Base-by-base conservation (phyloP, 768 basidiomycete species). In the Saitozyma podzolica region DNA sequence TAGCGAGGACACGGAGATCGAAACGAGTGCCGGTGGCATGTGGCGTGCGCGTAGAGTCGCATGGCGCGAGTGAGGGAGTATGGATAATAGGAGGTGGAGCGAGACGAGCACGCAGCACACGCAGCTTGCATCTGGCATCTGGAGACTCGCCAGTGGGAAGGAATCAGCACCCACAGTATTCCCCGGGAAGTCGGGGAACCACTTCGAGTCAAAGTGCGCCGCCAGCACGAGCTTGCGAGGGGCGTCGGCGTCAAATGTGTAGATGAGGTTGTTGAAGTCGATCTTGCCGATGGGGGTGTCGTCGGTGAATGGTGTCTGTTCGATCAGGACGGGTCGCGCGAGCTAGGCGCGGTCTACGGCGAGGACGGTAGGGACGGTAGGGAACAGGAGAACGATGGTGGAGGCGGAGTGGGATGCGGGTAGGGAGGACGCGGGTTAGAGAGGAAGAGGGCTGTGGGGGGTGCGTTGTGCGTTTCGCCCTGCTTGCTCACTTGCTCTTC, bases 121-220 rank as follows among this genome's bases (percentile, higher is more conserved):
- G 29, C 29, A 5, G 29, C 29, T 29, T 2, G 29, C 29, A 29
- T 29, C 2, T 29, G 29, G 29, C 29, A 29, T 5, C 29, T 29
- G 29, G 29, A 29, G 29, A 29, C 29, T 29, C 29, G 29, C 29
- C 5, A 50, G 29, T n/a, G 5, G 41, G 50, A 59, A 8, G 42
- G 10, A 19, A n/a, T 6, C 13, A 29, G 9, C 7, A 76, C 83
- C 62, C 71, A 90, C 92, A 82, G 91, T 88, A 74, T 91, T 89
- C 43, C 84, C 78, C 6, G 91, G 89, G 61, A 83, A 87, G 0
- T 76, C 78, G 0, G 87, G 81, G 68, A 89, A 93, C 80, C 86
- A 94, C 81, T 96, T 96, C 80, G 89, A 91, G 78, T 97, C 94
- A 69, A 87, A 92, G 75, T 97, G 94, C 7, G 94, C 96, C 6